A percentile compares a stretch with the other conserved stretches of the same genome.
These are phyloP conservation scores for Candida montana DNA, from an alignment of 805 yeast genomes.

Conservation along the genomic window DNA sequence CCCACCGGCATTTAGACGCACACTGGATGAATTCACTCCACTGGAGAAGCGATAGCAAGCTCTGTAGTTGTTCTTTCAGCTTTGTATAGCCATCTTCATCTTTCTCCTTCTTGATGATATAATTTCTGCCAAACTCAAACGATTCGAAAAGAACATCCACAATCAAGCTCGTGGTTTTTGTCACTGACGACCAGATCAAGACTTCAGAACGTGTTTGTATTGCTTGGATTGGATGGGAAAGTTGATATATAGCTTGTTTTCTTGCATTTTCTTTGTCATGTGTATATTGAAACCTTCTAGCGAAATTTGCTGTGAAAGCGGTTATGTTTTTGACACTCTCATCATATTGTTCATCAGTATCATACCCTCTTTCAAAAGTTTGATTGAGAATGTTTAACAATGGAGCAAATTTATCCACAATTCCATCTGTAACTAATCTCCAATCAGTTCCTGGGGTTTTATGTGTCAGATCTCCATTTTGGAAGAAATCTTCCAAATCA, in stretches of 20 bases:
- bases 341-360: slow-evolving; percentile 14
- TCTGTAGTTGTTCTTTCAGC: background rate
- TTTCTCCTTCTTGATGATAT: background rate
- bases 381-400: slow-evolving; percentile 36
- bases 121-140: slow-evolving; percentile 2
- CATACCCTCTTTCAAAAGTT: slow-evolving; percentile 23
- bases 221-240: slow-evolving; percentile 6
- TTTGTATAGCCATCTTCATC: background rate
- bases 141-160: slow-evolving; percentile 4
- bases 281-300: slow-evolving; percentile 37
- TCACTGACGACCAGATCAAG: slow-evolving; percentile 10
- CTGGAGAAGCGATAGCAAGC: background rate
- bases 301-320: slow-evolving; percentile 36
- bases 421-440: slow-evolving; percentile 45
- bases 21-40: slow-evolving; percentile 6
- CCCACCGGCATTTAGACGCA: slow-evolving; percentile 32
- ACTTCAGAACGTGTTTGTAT: slow-evolving; percentile 5
- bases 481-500: slow-evolving; percentile 29
- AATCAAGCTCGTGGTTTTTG: background rate
- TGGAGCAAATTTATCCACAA: slow-evolving; percentile 52
- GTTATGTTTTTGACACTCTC: slow-evolving; percentile 32
- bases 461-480: slow-evolving; percentile 28
- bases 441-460: slow-evolving; percentile 46
- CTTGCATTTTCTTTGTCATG: slow-evolving; percentile 10
- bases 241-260: slow-evolving; percentile 6